phyloP scores from a whole-genome alignment of 2,329 filamentous ascomycete genomes.

The Xylariaceae sp. region DNA sequence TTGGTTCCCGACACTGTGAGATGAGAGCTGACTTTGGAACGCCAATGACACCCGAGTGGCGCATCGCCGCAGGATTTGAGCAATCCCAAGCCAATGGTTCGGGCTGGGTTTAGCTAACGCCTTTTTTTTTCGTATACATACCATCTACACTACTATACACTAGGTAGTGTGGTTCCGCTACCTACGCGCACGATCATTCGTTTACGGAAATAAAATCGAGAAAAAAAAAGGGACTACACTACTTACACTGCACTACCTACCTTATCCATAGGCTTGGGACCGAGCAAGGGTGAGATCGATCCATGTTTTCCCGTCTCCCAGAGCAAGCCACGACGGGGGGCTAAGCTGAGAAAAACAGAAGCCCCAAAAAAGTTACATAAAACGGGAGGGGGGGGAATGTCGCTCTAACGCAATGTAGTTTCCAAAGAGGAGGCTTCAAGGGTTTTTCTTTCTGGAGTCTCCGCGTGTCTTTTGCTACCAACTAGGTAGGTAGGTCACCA shows the following conservation, averaged over 20 bases:
- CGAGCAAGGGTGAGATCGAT: conserved; percentile 5
- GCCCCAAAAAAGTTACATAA: conserved; percentile 19
- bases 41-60: conserved; percentile 20
- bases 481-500: conserved; percentile 9
- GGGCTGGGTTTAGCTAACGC: conserved; percentile 18
- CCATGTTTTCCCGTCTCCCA: conserved; percentile 11
- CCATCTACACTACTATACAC: too few relatives aligned
- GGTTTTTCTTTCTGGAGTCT: conserved; percentile 19
- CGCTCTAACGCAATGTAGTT: conserved; percentile 22
- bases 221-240: too few relatives aligned
- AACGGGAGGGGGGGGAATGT: conserved; percentile 1
- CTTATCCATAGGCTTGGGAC: conserved; percentile 20
- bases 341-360: conserved; percentile 6
- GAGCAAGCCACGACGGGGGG: conserved; percentile 3
- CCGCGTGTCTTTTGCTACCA: conserved; percentile 20
- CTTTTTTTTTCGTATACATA: conserved; percentile 15
- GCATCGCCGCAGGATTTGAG: conserved; percentile 21
- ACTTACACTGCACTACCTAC: background rate
- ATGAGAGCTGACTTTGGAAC: conserved; percentile 21
- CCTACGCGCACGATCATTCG: too few relatives aligned
- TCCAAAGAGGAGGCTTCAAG: conserved; percentile 13
- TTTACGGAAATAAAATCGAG: too few relatives aligned
- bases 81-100: conserved; percentile 25
- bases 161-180: too few relatives aligned
- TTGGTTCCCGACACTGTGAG: conserved; percentile 22